Conservation (phyloP, 2,329 filamentous ascomycete genomes). For the Ophiostoma sp. region DNA sequence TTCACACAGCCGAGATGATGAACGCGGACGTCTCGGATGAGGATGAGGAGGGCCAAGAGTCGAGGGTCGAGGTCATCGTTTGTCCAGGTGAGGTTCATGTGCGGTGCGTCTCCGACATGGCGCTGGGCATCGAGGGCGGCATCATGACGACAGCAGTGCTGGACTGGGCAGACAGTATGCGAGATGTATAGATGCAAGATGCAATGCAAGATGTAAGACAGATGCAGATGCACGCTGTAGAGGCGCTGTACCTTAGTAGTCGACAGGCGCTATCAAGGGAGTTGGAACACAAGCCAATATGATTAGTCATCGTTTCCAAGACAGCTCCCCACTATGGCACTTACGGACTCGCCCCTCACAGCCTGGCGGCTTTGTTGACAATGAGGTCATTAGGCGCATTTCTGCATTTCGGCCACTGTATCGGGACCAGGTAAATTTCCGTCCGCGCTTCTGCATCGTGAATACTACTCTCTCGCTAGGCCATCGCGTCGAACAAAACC, state of each 20-base stretch:
- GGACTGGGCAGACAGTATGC: constrained; percentile 12
- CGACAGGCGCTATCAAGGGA: background rate
- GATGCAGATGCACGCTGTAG: background rate
- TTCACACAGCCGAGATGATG: constrained; percentile 25
- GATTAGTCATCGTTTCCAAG: constrained; percentile 15
- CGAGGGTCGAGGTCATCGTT: constrained; percentile 22
- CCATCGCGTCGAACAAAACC: background rate
- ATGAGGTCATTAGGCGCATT: constrained; percentile 22
- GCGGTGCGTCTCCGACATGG: constrained; percentile 22
- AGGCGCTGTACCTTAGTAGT: background rate
- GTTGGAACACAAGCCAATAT: background rate
- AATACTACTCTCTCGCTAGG: background rate
- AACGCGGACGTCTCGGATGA: constrained; percentile 14
- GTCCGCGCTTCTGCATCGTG: constrained; percentile 8
- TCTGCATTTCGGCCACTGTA: constrained; percentile 11
- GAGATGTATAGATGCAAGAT: background rate
- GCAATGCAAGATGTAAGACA: background rate
- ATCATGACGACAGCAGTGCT: constrained; percentile 13
- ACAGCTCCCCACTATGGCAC: constrained; percentile 4
- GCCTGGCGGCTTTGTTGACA: constrained; percentile 17
- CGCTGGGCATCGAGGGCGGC: constrained; percentile 22
- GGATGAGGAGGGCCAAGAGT: background rate
- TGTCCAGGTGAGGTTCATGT: constrained; percentile 26
- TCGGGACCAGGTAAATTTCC: background rate
- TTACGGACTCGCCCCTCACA: constrained; percentile 11